These are phyloP conservation scores for Termitomyces sp. DNA, from an alignment of 768 basidiomycete genomes.

Conservation along the genomic window DNA sequence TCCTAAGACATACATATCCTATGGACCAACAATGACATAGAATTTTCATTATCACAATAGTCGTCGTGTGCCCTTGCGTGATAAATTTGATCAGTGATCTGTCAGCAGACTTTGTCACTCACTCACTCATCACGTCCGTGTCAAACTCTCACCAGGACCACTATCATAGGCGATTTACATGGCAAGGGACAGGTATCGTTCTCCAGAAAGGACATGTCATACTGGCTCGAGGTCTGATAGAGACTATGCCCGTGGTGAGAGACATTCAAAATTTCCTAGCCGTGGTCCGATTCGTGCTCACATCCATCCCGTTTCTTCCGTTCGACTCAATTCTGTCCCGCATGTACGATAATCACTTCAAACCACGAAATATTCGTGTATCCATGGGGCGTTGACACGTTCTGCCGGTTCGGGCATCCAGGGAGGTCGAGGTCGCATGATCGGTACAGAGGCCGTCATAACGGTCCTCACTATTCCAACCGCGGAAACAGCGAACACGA, in stretches of 20 bases:
- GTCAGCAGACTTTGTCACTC: not conserved
- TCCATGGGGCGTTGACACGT: not conserved
- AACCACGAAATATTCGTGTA: not conserved
- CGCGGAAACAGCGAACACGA: not conserved
- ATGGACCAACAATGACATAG: not conserved
- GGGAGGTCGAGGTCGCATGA: conserved; percentile 5
- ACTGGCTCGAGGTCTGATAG: not conserved
- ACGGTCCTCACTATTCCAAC: not conserved
- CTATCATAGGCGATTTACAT: not conserved
- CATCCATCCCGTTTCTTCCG: not conserved
- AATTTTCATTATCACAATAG: not conserved
- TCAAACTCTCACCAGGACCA: not conserved
- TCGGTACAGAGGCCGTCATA: not conserved
- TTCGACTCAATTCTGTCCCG: not conserved
- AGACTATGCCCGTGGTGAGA: conserved; percentile 13
- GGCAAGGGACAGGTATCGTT: conserved; percentile 9
- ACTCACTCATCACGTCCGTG: not conserved
- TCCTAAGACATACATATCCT: not conserved
- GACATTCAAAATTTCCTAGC: not conserved
- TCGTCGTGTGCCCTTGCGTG: conserved; percentile 1
- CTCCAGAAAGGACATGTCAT: not conserved
- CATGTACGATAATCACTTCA: not conserved
- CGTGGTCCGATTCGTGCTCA: conserved; percentile 6
- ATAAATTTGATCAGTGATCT: not conserved
- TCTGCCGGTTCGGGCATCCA: not conserved